Evolutionary conservation across 192 early-diverging fungal genomes (phyloP).

Genomic region (Podila verticillata): DNA sequence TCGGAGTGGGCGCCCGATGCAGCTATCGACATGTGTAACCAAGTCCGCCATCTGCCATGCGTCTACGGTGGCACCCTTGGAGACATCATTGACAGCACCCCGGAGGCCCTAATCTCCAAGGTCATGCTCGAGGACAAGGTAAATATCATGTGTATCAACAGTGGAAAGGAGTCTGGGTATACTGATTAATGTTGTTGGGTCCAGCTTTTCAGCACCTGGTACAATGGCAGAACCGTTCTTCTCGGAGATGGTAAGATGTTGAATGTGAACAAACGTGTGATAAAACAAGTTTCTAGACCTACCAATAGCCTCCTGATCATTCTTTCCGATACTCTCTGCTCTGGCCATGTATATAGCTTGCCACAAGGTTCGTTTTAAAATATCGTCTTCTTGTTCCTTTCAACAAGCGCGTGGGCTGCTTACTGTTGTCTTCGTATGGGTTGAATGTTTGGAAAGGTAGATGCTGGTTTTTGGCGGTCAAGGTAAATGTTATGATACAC

Average conservation of each 20-base stretch:
- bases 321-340: too few species aligned
- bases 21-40: constrained; percentile 18
- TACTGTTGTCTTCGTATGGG: background rate
- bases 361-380: constrained; percentile 15
- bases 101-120: constrained; percentile 14
- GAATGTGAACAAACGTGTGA: background rate
- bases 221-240: constrained; percentile 16
- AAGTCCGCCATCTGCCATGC: constrained; percentile 17
- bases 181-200: background rate
- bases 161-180: background rate
- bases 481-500: background rate
- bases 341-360: constrained; percentile 8
- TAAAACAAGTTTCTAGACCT: background rate
- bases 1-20: constrained; percentile 29
- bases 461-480: constrained; percentile 26
- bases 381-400: background rate
- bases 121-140: constrained; percentile 47
- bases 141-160: background rate
- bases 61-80: constrained; percentile 28
- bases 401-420: background rate
- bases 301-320: background rate
- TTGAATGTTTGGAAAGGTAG: background rate
- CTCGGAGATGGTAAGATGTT: constrained; percentile 25
- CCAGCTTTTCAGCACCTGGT: constrained; percentile 30
- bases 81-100: constrained; percentile 28